Evolutionary conservation across 345 rosid species (phyloP).

Genomic region (Syzygium aromaticum): DNA sequence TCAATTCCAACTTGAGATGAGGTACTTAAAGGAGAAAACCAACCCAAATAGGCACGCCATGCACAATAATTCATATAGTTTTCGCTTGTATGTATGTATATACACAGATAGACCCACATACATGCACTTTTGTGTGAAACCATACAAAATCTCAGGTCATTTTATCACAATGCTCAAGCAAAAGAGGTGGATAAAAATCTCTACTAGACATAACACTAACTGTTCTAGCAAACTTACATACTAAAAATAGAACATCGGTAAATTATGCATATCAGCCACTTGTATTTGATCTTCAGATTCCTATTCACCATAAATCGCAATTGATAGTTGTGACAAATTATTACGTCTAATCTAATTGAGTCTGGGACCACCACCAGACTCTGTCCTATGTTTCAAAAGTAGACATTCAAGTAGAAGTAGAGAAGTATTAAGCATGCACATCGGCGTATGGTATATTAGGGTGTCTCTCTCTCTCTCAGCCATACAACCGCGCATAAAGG

Average conservation of each 20-base stretch:
- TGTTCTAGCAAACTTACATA: background rate
- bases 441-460: background rate
- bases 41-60: background rate
- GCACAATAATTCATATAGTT: background rate
- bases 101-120: background rate
- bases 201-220: background rate
- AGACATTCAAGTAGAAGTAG: background rate
- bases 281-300: background rate
- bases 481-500: background rate
- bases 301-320: background rate
- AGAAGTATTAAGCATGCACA: background rate
- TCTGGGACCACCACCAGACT: background rate
- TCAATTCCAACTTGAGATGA: background rate
- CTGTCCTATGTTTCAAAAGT: background rate
- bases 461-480: background rate
- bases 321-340: background rate
- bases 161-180: background rate
- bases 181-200: background rate
- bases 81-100: background rate
- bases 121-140: background rate
- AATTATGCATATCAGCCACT: background rate
- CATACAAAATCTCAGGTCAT: background rate
- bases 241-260: background rate
- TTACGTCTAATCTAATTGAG: background rate
- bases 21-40: background rate